These are phyloP conservation scores for Cicer judaicum DNA, from an alignment of 306 rosid species.

Conservation along the genomic window DNA sequence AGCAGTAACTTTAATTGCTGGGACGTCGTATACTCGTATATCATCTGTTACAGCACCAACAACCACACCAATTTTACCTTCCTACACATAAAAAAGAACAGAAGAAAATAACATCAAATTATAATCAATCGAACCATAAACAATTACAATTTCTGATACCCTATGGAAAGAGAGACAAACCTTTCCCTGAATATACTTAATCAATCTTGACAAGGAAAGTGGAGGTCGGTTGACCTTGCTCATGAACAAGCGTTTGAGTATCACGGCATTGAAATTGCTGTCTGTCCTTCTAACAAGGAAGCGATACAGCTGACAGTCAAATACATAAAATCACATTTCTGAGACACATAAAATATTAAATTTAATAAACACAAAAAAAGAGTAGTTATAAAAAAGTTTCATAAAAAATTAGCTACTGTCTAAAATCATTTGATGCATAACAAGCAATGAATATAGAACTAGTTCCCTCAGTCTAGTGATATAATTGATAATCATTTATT, in stretches of 20 bases:
- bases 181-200: slow-evolving; percentile 61
- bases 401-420: not conserved
- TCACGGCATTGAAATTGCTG: slow-evolving; percentile 71
- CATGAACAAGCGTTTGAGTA: slow-evolving; percentile 82
- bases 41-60: slow-evolving; percentile 79
- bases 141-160: not conserved
- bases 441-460: not conserved
- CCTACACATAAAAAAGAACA: slow-evolving; percentile 45
- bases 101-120: not conserved
- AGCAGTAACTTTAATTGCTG: slow-evolving; percentile 65
- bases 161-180: slow-evolving; percentile 38
- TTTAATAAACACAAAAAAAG: not conserved
- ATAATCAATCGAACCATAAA: not conserved
- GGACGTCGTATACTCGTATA: slow-evolving; percentile 77
- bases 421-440: not conserved
- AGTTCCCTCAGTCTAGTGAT: slow-evolving; percentile 65
- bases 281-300: slow-evolving; percentile 78
- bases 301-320: slow-evolving; percentile 64
- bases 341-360: too few species aligned
- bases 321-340: slow-evolving; percentile 36
- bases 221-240: slow-evolving; percentile 83
- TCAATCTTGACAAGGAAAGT: slow-evolving; percentile 69
- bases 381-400: not conserved
- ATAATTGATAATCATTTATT: slow-evolving; percentile 46
- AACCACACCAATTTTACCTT: slow-evolving; percentile 62